These are phyloP conservation scores for Fusarium nisikadoi DNA, from an alignment of 2,329 filamentous ascomycete species.

Conservation along the genomic window DNA sequence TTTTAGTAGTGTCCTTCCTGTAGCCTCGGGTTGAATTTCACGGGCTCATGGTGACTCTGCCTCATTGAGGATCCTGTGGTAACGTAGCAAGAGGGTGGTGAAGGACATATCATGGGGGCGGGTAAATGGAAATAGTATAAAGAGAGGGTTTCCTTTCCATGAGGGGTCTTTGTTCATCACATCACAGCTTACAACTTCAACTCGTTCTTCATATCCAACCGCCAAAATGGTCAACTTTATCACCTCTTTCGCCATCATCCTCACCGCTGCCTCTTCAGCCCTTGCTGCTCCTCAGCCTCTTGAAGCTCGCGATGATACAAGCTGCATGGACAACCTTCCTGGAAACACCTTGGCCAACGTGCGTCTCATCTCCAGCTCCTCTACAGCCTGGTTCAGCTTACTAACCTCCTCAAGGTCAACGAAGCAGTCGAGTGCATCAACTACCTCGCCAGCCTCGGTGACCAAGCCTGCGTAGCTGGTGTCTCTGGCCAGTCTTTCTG, in stretches of 20 bases:
- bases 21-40: background rate
- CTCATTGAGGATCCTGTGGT: background rate
- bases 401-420: background rate
- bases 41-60: background rate
- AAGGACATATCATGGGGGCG: no score
- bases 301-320: background rate
- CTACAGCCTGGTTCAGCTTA: rapidly evolving
- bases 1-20: background rate
- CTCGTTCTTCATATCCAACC: background rate
- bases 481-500: conserved; percentile 11
- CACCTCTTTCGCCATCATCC: background rate
- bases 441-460: conserved; percentile 21
- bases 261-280: background rate
- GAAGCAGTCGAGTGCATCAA: conserved; percentile 22
- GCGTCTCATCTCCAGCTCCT: background rate
- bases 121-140: background rate
- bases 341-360: conserved; percentile 1
- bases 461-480: background rate
- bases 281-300: conserved; percentile 1
- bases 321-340: conserved; percentile 4
- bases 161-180: background rate
- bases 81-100: background rate
- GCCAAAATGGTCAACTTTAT: conserved; percentile 19
- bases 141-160: background rate
- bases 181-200: background rate